Conservation (phyloP, 768 basidiomycete species). For the Hericium rajendrae region DNA sequence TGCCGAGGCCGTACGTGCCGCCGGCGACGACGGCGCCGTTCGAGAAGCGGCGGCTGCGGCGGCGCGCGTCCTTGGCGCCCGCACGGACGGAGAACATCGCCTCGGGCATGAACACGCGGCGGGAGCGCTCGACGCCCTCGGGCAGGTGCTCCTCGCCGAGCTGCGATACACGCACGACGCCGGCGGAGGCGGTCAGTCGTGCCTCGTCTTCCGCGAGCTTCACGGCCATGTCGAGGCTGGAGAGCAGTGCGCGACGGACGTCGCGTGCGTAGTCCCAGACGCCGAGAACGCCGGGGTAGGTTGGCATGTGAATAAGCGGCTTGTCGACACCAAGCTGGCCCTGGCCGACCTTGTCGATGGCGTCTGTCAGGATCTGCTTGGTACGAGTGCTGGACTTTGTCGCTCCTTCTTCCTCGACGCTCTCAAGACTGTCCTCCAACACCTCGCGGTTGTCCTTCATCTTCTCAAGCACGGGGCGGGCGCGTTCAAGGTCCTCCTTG, state of each 20-base stretch:
- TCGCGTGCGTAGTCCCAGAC: constrained; percentile 83
- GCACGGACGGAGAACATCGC: constrained; percentile 73
- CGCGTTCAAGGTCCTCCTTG: constrained; percentile 51
- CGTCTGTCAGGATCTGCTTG: constrained; percentile 48
- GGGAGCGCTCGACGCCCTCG: constrained; percentile 68
- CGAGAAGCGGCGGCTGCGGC: constrained; percentile 22
- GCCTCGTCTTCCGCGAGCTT: constrained; percentile 78
- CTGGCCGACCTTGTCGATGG: constrained; percentile 66
- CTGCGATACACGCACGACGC: constrained; percentile 55
- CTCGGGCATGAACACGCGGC: constrained; percentile 89
- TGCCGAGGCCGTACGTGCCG: constrained; percentile 69
- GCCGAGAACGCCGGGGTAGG: constrained; percentile 74
- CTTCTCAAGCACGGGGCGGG: constrained; percentile 80
- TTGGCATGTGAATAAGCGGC: constrained; percentile 45
- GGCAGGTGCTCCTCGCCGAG: constrained; percentile 76
- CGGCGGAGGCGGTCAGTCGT: constrained; percentile 49
- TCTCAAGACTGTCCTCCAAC: constrained; percentile 72
- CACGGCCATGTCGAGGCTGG: constrained; percentile 73
- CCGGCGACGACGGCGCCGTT: constrained; percentile 60
- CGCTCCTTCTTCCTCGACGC: constrained; percentile 67
- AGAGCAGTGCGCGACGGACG: constrained; percentile 67
- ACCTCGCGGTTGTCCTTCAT: constrained; percentile 67
- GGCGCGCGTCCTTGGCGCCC: constrained; percentile 26
- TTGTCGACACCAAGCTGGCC: constrained; percentile 61
- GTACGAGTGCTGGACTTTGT: constrained; percentile 43